Percentiles rank a stretch among this genome's conserved stretches.
Evolutionary conservation across 805 yeast genomes (phyloP).

Genomic region (Ogataea nonfermentans): DNA sequence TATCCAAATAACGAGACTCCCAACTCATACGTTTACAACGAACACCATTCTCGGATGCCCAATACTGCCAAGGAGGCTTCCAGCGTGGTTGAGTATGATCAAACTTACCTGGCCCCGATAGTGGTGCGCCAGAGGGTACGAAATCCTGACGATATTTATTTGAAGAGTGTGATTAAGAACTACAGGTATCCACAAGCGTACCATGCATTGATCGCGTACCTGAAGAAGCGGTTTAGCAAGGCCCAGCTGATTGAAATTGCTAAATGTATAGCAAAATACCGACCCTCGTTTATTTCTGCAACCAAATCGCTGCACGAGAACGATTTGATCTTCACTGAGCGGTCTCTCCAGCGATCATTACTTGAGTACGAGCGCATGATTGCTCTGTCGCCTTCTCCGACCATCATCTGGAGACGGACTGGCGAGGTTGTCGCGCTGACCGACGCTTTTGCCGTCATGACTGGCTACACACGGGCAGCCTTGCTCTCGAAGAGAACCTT

Average conservation of each 20-base stretch:
- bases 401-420: constrained; percentile 81
- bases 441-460: constrained; percentile 66
- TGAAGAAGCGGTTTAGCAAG: constrained; percentile 49
- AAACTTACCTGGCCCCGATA: constrained; percentile 56
- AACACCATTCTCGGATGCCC: constrained; percentile 50
- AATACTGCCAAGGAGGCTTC: constrained; percentile 47
- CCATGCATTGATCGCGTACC: constrained; percentile 56
- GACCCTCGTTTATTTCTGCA: constrained; percentile 77
- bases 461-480: constrained; percentile 61
- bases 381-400: constrained; percentile 69
- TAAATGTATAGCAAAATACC: constrained; percentile 59
- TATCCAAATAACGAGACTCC: constrained; percentile 35
- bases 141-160: constrained; percentile 48
- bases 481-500: constrained; percentile 60
- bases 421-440: constrained; percentile 82
- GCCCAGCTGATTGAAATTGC: constrained; percentile 42
- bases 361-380: constrained; percentile 55
- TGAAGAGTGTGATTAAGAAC: constrained; percentile 42
- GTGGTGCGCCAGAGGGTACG: constrained; percentile 55
- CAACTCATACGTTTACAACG: constrained; percentile 47
- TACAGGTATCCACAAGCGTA: constrained; percentile 64
- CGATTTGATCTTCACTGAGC: constrained; percentile 62
- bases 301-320: constrained; percentile 70
- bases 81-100: constrained; percentile 36
- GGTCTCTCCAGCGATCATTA: constrained; percentile 54